Evolutionary conservation across 345 rosid genomes (phyloP).

Genomic region (Erodium maritimum): DNA sequence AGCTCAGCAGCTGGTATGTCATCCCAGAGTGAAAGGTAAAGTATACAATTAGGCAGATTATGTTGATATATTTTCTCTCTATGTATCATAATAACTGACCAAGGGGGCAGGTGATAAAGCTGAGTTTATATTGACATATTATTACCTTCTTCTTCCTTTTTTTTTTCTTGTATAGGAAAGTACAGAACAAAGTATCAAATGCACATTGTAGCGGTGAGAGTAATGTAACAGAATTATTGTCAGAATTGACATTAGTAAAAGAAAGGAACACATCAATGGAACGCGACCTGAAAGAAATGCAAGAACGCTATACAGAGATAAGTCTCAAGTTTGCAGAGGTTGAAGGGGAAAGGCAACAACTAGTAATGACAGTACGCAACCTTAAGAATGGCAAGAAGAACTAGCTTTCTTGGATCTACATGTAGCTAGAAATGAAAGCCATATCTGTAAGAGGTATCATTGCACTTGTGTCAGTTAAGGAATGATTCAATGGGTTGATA

Average conservation of each 20-base stretch:
- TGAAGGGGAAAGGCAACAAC: slow-evolving; percentile 88
- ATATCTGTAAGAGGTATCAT: too few relatives aligned
- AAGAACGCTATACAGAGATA: slow-evolving; percentile 82
- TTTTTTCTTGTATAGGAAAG: too few relatives aligned
- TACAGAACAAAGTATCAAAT: too few relatives aligned
- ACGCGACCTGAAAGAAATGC: slow-evolving; percentile 79
- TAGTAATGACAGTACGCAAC: slow-evolving; percentile 72
- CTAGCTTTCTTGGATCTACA: slow-evolving; percentile 23
- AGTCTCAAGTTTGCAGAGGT: slow-evolving; percentile 91
- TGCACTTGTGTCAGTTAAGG: neutral
- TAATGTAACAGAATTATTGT: slow-evolving; percentile 26
- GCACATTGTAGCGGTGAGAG: slow-evolving; percentile 15
- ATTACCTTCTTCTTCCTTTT: too few relatives aligned
- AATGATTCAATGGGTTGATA: neutral
- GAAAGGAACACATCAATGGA: slow-evolving; percentile 70
- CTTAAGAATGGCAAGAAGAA: slow-evolving; percentile 63
- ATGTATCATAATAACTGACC: too few relatives aligned
- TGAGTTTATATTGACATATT: too few relatives aligned
- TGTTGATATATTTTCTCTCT: too few relatives aligned
- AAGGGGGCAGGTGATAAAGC: too few relatives aligned
- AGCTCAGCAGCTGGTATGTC: too few relatives aligned
- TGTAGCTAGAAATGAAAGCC: neutral
- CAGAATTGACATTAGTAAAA: slow-evolving; percentile 32
- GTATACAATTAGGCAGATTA: too few relatives aligned
- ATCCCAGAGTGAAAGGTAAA: too few relatives aligned